A percentile compares a stretch with the other conserved stretches of the same genome.
Conservation (phyloP, 805 yeast genomes). For the Saccharomycopsis schoenii region DNA sequence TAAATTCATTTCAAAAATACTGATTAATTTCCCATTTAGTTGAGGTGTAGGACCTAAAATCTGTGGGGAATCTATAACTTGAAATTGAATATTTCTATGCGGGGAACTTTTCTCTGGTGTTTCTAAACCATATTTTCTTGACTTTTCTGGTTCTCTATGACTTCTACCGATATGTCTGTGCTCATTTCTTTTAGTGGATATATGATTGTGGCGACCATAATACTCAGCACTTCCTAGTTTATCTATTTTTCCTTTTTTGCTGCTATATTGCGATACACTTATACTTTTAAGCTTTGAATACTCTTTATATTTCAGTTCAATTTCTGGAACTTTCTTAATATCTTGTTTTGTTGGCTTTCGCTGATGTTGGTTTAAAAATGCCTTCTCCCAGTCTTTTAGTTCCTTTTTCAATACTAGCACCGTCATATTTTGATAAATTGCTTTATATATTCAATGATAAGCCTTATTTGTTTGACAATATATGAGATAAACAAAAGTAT, state of each 20-base stretch:
- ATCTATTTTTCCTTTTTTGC: neutral
- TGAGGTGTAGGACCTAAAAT: constrained; percentile 18
- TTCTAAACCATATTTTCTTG: neutral
- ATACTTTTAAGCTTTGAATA: constrained; percentile 1
- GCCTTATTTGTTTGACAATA: neutral
- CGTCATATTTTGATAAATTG: neutral
- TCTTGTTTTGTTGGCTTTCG: constrained; percentile 17
- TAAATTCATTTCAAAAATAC: constrained; percentile 12
- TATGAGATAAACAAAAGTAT: too few species aligned
- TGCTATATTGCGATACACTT: neutral
- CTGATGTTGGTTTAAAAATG: constrained; percentile 5
- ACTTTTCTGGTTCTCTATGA: neutral
- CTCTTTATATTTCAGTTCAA: constrained; percentile 14
- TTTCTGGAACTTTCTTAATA: constrained; percentile 11
- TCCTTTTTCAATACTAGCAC: constrained; percentile 7
- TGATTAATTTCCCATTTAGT: constrained; percentile 14
- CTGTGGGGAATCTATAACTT: neutral
- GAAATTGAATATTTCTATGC: neutral
- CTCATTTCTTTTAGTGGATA: neutral
- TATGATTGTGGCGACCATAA: neutral
- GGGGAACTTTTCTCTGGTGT: constrained; percentile 14
- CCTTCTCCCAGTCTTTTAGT: constrained; percentile 16
- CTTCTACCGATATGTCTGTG: neutral
- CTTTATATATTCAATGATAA: neutral
- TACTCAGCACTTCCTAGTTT: neutral